phyloP scores from a whole-genome alignment of 345 rosid genomes.

The Eucalyptus erythrocorys region DNA sequence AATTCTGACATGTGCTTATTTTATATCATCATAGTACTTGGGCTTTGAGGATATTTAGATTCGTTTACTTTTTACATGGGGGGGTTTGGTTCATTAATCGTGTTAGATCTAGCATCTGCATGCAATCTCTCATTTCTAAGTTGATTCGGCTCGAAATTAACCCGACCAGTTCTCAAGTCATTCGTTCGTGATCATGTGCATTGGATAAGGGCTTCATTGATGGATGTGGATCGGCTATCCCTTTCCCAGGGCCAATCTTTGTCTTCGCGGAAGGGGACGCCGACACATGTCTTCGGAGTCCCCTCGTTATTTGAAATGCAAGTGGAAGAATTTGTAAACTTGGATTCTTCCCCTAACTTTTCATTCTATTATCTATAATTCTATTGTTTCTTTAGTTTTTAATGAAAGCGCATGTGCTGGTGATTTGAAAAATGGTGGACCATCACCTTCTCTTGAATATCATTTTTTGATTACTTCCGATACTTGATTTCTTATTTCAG shows the following conservation, averaged over 20 bases:
- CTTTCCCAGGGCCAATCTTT: background rate
- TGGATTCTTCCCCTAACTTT: background rate
- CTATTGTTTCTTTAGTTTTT: background rate
- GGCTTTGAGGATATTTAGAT: background rate
- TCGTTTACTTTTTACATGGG: background rate
- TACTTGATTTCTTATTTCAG: background rate
- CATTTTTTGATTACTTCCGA: too few species aligned
- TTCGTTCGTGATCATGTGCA: background rate
- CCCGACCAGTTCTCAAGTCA: background rate
- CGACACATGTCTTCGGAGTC: rapidly evolving
- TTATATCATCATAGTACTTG: background rate
- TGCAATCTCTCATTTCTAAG: background rate
- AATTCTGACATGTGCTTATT: background rate
- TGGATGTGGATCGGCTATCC: background rate
- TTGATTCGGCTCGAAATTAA: background rate
- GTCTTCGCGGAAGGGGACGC: background rate
- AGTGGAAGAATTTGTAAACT: background rate
- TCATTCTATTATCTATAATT: background rate
- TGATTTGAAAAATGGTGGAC: background rate
- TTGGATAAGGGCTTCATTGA: background rate
- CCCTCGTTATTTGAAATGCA: background rate
- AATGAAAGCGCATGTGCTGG: background rate
- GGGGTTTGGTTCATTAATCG: background rate
- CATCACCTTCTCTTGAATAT: background rate
- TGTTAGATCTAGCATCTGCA: background rate